phyloP scores from a whole-genome alignment of 2,329 filamentous ascomycete genomes.

The Raffaelea arxii region DNA sequence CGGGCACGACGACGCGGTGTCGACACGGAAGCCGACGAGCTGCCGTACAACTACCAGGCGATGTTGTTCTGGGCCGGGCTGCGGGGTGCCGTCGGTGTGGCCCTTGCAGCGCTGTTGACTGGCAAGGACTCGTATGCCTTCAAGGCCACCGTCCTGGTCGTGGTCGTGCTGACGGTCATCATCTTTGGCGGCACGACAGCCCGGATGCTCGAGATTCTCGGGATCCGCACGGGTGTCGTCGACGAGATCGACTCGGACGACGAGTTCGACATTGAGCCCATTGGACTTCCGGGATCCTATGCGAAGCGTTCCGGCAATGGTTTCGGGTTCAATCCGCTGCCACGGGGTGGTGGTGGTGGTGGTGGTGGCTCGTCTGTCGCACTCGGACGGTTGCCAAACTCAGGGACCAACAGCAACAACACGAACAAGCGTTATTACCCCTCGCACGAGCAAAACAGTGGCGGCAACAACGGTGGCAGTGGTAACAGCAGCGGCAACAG shows the following conservation, averaged over 20 bases:
- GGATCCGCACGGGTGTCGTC: constrained; percentile 92
- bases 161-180: constrained; percentile 95
- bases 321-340: constrained; percentile 67
- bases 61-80: constrained; percentile 99
- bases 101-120: constrained; percentile 77
- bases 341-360: constrained; percentile 25
- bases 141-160: constrained; percentile 90
- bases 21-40: constrained; percentile 68
- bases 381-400: constrained; percentile 1
- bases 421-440: no score
- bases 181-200: constrained; percentile 97
- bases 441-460: background rate
- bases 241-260: constrained; percentile 97
- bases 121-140: constrained; percentile 75
- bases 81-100: constrained; percentile 90
- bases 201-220: constrained; percentile 92
- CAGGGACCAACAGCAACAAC: no score
- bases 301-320: constrained; percentile 69
- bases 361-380: constrained; percentile 36
- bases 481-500: constrained; percentile 10
- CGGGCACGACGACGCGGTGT: constrained; percentile 65
- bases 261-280: constrained; percentile 89
- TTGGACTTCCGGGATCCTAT: constrained; percentile 62
- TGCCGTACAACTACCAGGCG: constrained; percentile 93
- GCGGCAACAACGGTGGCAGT: constrained; percentile 17